phyloP scores from a whole-genome alignment of 805 yeast genomes.

The Ascoidea rubescens region DNA sequence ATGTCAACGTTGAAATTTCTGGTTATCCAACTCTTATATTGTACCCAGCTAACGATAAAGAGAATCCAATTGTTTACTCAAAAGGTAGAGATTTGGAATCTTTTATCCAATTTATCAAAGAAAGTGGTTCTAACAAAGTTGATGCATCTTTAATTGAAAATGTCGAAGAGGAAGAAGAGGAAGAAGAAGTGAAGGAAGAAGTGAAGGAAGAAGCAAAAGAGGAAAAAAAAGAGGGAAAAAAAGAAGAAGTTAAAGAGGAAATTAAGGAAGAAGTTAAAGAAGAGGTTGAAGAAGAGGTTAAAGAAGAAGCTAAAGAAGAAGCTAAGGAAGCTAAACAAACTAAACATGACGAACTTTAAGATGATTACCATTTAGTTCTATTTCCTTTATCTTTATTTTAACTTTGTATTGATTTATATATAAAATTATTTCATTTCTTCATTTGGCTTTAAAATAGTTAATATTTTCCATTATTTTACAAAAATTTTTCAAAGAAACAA shows the following conservation, averaged over 20 bases:
- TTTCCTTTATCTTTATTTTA: too few relatives aligned
- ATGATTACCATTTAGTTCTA: too few relatives aligned
- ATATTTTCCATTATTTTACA: too few relatives aligned
- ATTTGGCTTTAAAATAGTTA: too few relatives aligned
- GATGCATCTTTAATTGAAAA: constrained; percentile 34
- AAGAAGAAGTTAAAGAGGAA: constrained; percentile 12
- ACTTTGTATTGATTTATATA: too few relatives aligned
- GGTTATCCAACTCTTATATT: constrained; percentile 91
- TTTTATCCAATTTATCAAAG: constrained; percentile 57
- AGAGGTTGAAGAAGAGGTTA: constrained; percentile 11
- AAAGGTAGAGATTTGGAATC: constrained; percentile 65
- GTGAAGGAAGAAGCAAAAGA: constrained; percentile 7
- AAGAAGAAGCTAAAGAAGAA: constrained; percentile 4
- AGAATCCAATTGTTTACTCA: constrained; percentile 48
- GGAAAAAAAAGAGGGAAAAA: constrained; percentile 8
- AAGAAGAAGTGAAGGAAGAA: constrained; percentile 15
- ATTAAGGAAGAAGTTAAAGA: constrained; percentile 10
- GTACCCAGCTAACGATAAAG: constrained; percentile 76
- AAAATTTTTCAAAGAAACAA: too few relatives aligned
- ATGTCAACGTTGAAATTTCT: constrained; percentile 64
- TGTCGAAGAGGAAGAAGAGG: constrained; percentile 18
- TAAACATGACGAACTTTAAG: constrained; percentile 11
- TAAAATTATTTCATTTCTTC: too few relatives aligned
- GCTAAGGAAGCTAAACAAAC: constrained; percentile 11
- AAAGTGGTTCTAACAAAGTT: constrained; percentile 46